Evolutionary conservation across 192 early-diverging fungal species (phyloP).

Genomic region (Neocallimastix lanati): DNA sequence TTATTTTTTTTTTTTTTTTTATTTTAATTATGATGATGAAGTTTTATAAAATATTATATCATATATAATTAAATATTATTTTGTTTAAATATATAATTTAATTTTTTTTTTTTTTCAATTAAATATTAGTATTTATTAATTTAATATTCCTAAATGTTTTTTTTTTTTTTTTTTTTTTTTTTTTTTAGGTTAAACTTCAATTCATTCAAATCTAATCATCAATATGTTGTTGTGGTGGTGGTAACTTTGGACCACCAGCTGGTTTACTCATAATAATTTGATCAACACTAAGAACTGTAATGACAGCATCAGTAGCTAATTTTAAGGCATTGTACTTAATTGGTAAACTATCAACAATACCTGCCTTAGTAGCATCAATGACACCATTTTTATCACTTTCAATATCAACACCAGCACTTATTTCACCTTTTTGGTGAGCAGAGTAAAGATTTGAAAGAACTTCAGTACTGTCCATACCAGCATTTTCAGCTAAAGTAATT

Average conservation of each 20-base stretch:
- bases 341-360: constrained; percentile 62
- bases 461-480: constrained; percentile 78
- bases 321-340: constrained; percentile 79
- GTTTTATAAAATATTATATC: too few species aligned
- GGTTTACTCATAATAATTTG: constrained; percentile 28
- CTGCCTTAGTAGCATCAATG: constrained; percentile 52
- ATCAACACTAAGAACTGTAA: constrained; percentile 89
- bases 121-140: too few species aligned
- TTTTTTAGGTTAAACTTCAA: too few species aligned
- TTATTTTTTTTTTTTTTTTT: too few species aligned
- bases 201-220: background rate
- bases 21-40: too few species aligned
- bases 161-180: too few species aligned
- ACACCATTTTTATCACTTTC: constrained; percentile 47
- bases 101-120: too few species aligned
- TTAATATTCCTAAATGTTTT: too few species aligned
- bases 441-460: constrained; percentile 80
- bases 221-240: background rate
- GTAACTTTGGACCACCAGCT: background rate
- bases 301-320: constrained; percentile 75
- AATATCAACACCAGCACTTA: constrained; percentile 60
- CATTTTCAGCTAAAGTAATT: constrained; percentile 83
- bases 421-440: constrained; percentile 55
- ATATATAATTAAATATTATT: too few species aligned
- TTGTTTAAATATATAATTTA: too few species aligned